A percentile compares a stretch with the other conserved stretches of the same genome.
Evolutionary conservation across 1,284 basidiomycete genomes (phyloP).

Genomic region (Rugosomyces carneus): DNA sequence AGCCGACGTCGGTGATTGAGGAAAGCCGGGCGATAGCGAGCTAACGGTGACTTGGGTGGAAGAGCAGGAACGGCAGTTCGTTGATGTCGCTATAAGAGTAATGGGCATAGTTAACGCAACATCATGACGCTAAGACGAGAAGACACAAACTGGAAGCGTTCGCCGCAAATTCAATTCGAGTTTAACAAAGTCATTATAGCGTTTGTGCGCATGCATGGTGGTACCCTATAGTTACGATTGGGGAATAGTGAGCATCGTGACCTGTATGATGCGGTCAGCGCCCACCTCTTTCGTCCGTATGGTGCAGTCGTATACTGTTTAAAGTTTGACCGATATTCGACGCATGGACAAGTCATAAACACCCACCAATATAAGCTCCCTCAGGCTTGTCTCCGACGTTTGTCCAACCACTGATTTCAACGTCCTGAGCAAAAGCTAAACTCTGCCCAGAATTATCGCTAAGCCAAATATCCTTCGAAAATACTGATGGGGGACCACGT

Average conservation of each 20-base stretch:
- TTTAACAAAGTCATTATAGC: constrained; percentile 64
- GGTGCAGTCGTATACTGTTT: constrained; percentile 56
- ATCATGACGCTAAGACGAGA: neutral
- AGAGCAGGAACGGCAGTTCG: constrained; percentile 53
- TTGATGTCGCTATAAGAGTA: constrained; percentile 33
- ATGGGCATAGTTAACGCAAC: neutral
- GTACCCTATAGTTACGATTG: constrained; percentile 38
- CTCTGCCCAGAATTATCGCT: constrained; percentile 52
- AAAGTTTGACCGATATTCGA: neutral
- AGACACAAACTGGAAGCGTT: constrained; percentile 45
- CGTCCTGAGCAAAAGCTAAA: constrained; percentile 51
- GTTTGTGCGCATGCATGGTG: constrained; percentile 59
- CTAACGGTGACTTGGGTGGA: constrained; percentile 65
- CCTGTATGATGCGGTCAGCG: neutral
- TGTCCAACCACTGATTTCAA: constrained; percentile 62
- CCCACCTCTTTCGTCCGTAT: constrained; percentile 55
- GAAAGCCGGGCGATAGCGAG: constrained; percentile 63
- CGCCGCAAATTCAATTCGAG: constrained; percentile 45
- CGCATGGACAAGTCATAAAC: neutral
- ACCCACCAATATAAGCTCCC: constrained; percentile 57
- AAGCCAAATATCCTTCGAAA: constrained; percentile 59
- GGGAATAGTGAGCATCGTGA: neutral
- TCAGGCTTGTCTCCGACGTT: constrained; percentile 56
- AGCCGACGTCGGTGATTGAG: constrained; percentile 61
- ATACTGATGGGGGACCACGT: constrained; percentile 47